Base-by-base conservation (phyloP, 1,139 yeast species). In the Suhomyces coccinellae region DNA sequence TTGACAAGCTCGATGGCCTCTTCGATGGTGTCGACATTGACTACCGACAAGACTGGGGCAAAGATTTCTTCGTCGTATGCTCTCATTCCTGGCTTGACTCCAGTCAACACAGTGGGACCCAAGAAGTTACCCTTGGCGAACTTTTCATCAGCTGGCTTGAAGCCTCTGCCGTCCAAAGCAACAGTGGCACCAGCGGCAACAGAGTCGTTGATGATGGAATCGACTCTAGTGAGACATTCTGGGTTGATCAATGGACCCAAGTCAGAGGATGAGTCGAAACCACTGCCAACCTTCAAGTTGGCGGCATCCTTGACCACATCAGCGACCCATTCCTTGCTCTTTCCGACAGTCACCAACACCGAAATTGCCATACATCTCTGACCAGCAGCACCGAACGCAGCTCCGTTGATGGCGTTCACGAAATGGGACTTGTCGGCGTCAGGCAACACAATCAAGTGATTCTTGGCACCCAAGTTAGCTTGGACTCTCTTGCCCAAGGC, bases 301-400 rank as follows among this genome's bases (percentile, higher is more conserved):
- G 75, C 69, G 15, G 91, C 88, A 44, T 81, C 83, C 38, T 67
- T 73, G 30, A 80, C 77, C 43, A 85, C 68, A 45, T 84, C 91
- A 17, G 65, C 56, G 43, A 85, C 67, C 91, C 91, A 85, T 50
- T 77, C 76, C 60, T 75, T 76, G 43, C 87, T 74, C 53, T 79
- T 76, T 17, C 91, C 91, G 24, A 85, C 90, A n/a, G 89, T 79
- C 16, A 85, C 88, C 51, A 85, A 73, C 5, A 83, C 89, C 13
- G 87, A 80, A 39, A 86, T 82, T 12, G 91, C 91, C 91, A 85
- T 85, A 67, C 93, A 85, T 64, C 93, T 79, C 70, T 85, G 91
- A 48, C 93, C 93, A 30, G 91, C 91, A 49, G 93, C 93, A 34
- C 93, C 93, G 58, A 86, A 85, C 17, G 89, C 88, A 36, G 93